Evolutionary conservation across 495 filamentous ascomycete species (phyloP).

Genomic region (Aspergillus affinis): DNA sequence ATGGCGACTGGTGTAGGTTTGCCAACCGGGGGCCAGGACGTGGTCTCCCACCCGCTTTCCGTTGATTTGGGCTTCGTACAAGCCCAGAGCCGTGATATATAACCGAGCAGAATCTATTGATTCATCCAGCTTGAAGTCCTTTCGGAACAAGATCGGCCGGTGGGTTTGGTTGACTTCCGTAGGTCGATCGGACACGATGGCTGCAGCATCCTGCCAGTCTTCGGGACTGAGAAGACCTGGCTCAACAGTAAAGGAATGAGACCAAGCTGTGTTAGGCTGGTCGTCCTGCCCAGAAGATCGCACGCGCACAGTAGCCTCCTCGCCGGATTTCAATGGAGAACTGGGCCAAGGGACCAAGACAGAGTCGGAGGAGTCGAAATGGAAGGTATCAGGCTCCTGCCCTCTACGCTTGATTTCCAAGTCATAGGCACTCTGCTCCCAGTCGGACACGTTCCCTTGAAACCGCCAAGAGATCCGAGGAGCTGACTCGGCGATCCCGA

Average conservation of each 20-base stretch:
- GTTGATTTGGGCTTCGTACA: constrained; percentile 47
- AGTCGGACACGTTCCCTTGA: constrained; percentile 12
- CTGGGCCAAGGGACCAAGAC: constrained; percentile 17
- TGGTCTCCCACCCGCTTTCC: constrained; percentile 41
- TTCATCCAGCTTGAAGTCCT: not conserved
- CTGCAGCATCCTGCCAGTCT: constrained; percentile 14
- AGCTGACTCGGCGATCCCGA: constrained; percentile 13
- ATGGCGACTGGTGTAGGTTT: constrained; percentile 44
- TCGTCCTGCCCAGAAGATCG: constrained; percentile 9
- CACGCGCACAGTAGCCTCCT: constrained; percentile 14
- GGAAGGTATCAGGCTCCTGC: constrained; percentile 2
- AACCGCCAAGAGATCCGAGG: constrained; percentile 20
- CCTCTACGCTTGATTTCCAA: constrained; percentile 10
- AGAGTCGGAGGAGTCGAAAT: constrained; percentile 15
- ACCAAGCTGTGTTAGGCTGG: constrained; percentile 13
- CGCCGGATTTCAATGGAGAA: constrained; percentile 10
- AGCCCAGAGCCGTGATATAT: constrained; percentile 46
- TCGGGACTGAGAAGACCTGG: constrained; percentile 8
- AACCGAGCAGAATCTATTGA: constrained; percentile 24
- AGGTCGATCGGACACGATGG: constrained; percentile 10
- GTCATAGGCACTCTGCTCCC: constrained; percentile 15
- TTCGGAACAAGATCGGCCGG: constrained; percentile 9
- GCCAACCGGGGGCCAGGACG: constrained; percentile 43
- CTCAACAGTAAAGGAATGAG: constrained; percentile 10
- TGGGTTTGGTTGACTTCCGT: constrained; percentile 5